Conservation (phyloP, 306 rosid genomes). For the Dicorynia guianensis region DNA sequence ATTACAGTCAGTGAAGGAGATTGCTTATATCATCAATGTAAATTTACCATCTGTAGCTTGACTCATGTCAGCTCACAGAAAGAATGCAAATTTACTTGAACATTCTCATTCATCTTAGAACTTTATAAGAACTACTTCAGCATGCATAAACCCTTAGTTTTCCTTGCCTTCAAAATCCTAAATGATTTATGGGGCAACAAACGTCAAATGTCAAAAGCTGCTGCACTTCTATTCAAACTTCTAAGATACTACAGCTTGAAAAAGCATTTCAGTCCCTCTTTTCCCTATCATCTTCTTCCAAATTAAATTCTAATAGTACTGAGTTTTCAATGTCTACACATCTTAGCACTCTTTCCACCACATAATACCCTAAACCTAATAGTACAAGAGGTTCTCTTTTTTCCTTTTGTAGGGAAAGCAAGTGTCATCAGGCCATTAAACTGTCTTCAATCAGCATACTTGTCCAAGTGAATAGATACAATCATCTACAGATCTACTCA, state of each 20-base stretch:
- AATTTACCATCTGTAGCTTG: too few relatives aligned
- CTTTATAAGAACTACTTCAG: background rate
- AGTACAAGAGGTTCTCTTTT: too few relatives aligned
- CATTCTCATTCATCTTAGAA: background rate
- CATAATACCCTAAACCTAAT: constrained; percentile 17
- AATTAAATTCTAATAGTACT: background rate
- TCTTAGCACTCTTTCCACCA: constrained; percentile 11
- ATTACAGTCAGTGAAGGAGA: background rate
- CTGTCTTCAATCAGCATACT: background rate
- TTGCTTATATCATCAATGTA: background rate
- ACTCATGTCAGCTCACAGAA: too few relatives aligned
- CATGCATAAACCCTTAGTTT: background rate
- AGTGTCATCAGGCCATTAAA: background rate
- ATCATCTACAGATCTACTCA: constrained; percentile 8
- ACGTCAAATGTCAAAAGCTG: background rate
- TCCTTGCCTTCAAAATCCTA: background rate
- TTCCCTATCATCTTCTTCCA: constrained; percentile 1
- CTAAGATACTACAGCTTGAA: background rate
- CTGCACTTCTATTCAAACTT: background rate
- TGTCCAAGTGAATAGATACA: background rate
- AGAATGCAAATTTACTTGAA: background rate
- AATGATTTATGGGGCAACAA: constrained; percentile 11
- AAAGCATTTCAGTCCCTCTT: constrained; percentile 10
- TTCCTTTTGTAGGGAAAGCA: too few relatives aligned
- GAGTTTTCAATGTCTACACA: constrained; percentile 1